A percentile compares a stretch with the other conserved stretches of the same genome.
Conservation (phyloP, 768 basidiomycete genomes). For the Boletus tomentosulus region DNA sequence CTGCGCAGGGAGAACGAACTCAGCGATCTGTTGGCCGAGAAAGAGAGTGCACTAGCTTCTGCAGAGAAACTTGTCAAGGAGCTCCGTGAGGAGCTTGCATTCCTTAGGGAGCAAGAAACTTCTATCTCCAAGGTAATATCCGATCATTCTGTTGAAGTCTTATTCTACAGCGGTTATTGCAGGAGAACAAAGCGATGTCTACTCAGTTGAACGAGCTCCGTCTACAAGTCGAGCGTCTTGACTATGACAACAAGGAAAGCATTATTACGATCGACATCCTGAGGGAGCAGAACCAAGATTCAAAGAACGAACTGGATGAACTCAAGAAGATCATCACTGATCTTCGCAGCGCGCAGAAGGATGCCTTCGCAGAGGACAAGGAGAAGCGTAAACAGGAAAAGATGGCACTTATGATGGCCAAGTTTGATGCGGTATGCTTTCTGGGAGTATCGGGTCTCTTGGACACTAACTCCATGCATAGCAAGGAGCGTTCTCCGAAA, state of each 20-base stretch:
- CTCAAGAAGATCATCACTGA: slow-evolving; percentile 76
- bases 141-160: slow-evolving; percentile 1
- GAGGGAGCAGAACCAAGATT: slow-evolving; percentile 89
- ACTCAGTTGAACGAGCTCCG: slow-evolving; percentile 90
- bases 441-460: neutral
- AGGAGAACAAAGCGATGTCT: slow-evolving; percentile 96
- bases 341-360: slow-evolving; percentile 76
- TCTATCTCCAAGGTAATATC: slow-evolving; percentile 63
- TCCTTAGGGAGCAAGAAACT: slow-evolving; percentile 89
- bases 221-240: slow-evolving; percentile 84
- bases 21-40: slow-evolving; percentile 88
- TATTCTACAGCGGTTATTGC: slow-evolving; percentile 11
- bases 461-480: slow-evolving; percentile 25
- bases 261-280: slow-evolving; percentile 90
- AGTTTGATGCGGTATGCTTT: slow-evolving; percentile 83
- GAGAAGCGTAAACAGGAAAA: slow-evolving; percentile 99
- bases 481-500: slow-evolving; percentile 95
- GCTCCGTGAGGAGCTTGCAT: slow-evolving; percentile 80
- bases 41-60: slow-evolving; percentile 72
- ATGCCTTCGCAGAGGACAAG: slow-evolving; percentile 89
- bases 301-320: slow-evolving; percentile 85
- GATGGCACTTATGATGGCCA: slow-evolving; percentile 99
- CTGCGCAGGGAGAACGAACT: slow-evolving; percentile 94
- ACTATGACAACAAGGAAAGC: slow-evolving; percentile 95
- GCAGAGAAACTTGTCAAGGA: slow-evolving; percentile 88